Base-by-base conservation (phyloP, 78 protist genomes). In the Chrysochromulina tobinii region DNA sequence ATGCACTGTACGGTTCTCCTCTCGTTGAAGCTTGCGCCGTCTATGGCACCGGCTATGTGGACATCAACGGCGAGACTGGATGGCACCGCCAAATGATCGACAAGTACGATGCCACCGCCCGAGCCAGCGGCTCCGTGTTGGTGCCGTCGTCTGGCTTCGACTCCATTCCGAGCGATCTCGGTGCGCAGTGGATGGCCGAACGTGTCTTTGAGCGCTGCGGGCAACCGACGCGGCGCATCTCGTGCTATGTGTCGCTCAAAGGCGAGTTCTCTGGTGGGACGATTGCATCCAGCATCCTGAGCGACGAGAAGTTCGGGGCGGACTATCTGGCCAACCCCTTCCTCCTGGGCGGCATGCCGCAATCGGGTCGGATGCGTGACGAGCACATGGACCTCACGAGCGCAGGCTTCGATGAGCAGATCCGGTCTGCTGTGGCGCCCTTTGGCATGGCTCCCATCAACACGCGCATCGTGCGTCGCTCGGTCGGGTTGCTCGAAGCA, bases 31-130 rank as follows among this genome's bases (percentile, higher is more conserved):
- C 93, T 25, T 93, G 95, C 64, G 87, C 73, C 9, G 12, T 6
- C 20, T 1, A 0, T 5, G 91, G 90, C 27, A 15, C 79, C 1
- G 25, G 17, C 27, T 93, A 93, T 51, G 58, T 48, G 67, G 95
- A 93, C 73, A 67, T 90, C 27, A 89, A 89, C 61, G 95, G 95
- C 17, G 95, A 93, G 81, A 15, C 73, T 0, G n/a, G 27, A 3
- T 93, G 75, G 68, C 4, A 77, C 57, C 64, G 50, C 21, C 23
- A 0, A 1, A 14, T 88, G 17, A 18, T 54, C 75, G 91, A 51
- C 9, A 3, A 17, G 59, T 48, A 66, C 50, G 58, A 92, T 12
- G 81, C 20, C 14, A 81, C 14, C 51, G 94, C 94, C 51, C 20
- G 25, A 23, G 57, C 9, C 53, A 48, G 27, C 0, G 79, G 77